A percentile compares a stretch with the other conserved stretches of the same genome.
phyloP scores from a whole-genome alignment of 2,329 filamentous ascomycete species.

The Blumeriella jaapii region DNA sequence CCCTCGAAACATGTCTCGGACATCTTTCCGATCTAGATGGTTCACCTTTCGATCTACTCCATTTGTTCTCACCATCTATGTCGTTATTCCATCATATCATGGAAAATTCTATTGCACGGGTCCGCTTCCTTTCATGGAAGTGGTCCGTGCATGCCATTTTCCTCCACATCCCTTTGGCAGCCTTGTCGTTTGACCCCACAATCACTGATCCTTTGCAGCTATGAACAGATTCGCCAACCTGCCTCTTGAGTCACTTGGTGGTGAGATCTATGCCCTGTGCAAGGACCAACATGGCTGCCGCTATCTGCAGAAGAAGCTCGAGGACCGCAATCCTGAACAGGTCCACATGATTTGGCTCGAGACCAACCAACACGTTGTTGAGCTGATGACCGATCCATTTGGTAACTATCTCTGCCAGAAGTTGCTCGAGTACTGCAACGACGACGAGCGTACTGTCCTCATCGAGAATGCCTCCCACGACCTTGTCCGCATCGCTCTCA shows the following conservation, averaged over 20 bases:
- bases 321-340: conserved; percentile 73
- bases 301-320: conserved; percentile 92
- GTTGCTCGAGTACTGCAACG: conserved; percentile 86
- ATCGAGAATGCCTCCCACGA: conserved; percentile 82
- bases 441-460: conserved; percentile 85
- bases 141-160: too few relatives aligned
- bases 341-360: conserved; percentile 91
- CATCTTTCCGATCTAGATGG: too few relatives aligned
- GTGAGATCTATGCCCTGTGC: conserved; percentile 81
- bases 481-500: conserved; percentile 87
- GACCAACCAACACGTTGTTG: conserved; percentile 85
- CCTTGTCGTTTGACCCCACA: too few relatives aligned
- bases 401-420: conserved; percentile 99
- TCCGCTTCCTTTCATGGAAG: background rate
- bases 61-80: too few relatives aligned
- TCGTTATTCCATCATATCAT: too few relatives aligned
- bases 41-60: background rate
- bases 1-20: too few relatives aligned
- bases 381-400: conserved; percentile 98
- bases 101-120: too few relatives aligned
- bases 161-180: too few relatives aligned
- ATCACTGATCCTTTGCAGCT: conserved; percentile 31
- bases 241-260: conserved; percentile 66
- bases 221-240: conserved; percentile 78
- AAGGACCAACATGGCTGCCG: conserved; percentile 98